Percentiles rank a stretch among this genome's conserved stretches.
phyloP scores from a whole-genome alignment of 2,329 filamentous ascomycete species.

The Trichoderma brevicompactum region DNA sequence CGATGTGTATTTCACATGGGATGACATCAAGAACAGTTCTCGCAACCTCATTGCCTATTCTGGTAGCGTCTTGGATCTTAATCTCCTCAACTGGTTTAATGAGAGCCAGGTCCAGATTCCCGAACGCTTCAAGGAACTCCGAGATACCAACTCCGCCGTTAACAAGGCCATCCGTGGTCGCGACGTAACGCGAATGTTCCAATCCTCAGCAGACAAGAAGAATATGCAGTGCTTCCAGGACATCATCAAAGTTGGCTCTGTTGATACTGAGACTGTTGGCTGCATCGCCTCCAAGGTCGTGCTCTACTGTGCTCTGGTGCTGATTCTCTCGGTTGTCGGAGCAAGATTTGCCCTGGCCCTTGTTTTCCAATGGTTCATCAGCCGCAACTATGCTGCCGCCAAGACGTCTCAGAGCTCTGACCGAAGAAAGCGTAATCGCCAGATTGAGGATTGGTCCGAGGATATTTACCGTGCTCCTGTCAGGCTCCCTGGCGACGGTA shows the following conservation, averaged over 20 bases:
- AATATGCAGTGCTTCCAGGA: conserved; percentile 87
- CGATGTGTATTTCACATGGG: conserved; percentile 96
- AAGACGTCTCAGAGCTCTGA: conserved; percentile 84
- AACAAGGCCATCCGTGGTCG: conserved; percentile 74
- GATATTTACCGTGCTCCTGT: conserved; percentile 94
- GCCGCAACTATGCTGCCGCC: conserved; percentile 78
- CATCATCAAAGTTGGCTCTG: conserved; percentile 92
- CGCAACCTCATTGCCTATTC: conserved; percentile 95
- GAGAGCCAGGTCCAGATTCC: conserved; percentile 76
- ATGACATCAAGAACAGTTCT: conserved; percentile 84
- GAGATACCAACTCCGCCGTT: conserved; percentile 63
- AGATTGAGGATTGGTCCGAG: conserved; percentile 97
- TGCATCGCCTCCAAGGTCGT: conserved; percentile 98
- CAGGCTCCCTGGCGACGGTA: conserved; percentile 75
- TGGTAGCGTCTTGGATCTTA: conserved; percentile 87
- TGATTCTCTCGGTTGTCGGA: conserved; percentile 87
- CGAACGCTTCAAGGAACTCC: conserved; percentile 76
- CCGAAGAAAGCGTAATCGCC: conserved; percentile 81
- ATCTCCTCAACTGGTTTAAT: conserved; percentile 91
- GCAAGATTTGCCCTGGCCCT: conserved; percentile 88
- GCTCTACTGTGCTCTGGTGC: conserved; percentile 86
- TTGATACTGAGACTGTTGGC: conserved; percentile 94
- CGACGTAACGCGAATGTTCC: conserved; percentile 88
- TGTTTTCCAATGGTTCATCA: conserved; percentile 95
- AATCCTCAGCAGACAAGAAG: conserved; percentile 76